Evolutionary conservation across 2,329 filamentous ascomycete species (phyloP).

Genomic region (Monosporascus sp.): DNA sequence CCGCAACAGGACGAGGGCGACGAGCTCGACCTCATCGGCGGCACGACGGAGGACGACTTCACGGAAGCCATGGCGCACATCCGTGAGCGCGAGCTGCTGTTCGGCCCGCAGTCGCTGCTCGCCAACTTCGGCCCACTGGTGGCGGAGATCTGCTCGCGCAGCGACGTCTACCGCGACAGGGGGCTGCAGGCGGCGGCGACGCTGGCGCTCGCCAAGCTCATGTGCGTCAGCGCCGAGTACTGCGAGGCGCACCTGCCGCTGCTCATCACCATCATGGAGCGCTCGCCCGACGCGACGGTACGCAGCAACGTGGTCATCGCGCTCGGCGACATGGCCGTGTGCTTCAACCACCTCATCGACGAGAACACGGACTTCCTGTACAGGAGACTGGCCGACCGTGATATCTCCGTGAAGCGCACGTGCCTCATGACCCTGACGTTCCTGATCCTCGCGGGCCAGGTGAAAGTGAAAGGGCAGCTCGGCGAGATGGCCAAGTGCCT

Average conservation of each 20-base stretch:
- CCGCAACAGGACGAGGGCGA: constrained; percentile 66
- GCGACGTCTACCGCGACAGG: constrained; percentile 83
- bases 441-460: constrained; percentile 91
- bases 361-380: constrained; percentile 99
- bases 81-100: constrained; percentile 77
- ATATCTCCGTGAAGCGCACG: constrained; percentile 88
- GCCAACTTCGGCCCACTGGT: constrained; percentile 87
- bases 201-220: constrained; percentile 91
- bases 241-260: constrained; percentile 90
- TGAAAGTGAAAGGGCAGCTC: constrained; percentile 98
- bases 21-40: constrained; percentile 92
- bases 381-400: constrained; percentile 80
- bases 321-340: constrained; percentile 97
- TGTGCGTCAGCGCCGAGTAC: constrained; percentile 97
- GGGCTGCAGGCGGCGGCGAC: constrained; percentile 91
- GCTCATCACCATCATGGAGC: constrained; percentile 96
- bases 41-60: constrained; percentile 92
- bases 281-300: constrained; percentile 85
- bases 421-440: constrained; percentile 99
- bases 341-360: constrained; percentile 98
- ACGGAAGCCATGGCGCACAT: constrained; percentile 82
- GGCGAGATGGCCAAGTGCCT: constrained; percentile 99
- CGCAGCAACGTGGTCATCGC: constrained; percentile 96
- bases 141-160: constrained; percentile 89
- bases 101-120: constrained; percentile 74